Conservation (phyloP, 139 green algal species). For the Auxenochlorella pyrenoidosa region DNA sequence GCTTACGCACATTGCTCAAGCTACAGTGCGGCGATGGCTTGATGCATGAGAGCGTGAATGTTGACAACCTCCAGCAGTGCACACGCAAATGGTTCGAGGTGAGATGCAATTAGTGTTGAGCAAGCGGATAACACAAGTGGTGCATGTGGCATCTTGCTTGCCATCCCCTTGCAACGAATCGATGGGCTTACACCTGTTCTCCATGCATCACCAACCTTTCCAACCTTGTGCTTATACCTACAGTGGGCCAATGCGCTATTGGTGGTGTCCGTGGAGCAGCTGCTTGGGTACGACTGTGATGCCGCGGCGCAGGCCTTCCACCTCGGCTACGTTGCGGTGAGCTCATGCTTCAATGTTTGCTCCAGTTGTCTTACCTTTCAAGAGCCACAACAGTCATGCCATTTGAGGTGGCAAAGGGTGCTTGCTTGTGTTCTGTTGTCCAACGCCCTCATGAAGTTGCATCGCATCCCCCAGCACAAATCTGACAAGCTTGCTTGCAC, state of each 20-base stretch:
- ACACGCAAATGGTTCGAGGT: slow-evolving; percentile 51
- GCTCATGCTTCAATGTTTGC: background rate
- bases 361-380: too few species aligned
- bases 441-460: too few species aligned
- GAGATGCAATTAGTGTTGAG: background rate
- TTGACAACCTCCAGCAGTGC: slow-evolving; percentile 25
- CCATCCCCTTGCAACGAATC: too few species aligned
- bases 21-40: slow-evolving; percentile 59
- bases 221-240: background rate
- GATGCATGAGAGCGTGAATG: slow-evolving; percentile 64
- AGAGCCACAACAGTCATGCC: too few species aligned
- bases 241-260: slow-evolving; percentile 67
- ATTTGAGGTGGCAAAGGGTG: too few species aligned
- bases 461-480: too few species aligned
- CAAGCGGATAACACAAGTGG: background rate
- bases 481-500: too few species aligned
- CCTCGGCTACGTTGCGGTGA: background rate
- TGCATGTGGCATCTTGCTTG: too few species aligned
- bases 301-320: slow-evolving; percentile 27
- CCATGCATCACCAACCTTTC: background rate
- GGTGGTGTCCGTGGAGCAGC: slow-evolving; percentile 53
- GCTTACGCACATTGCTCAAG: slow-evolving; percentile 46
- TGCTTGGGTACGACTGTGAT: slow-evolving; percentile 59
- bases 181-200: background rate
- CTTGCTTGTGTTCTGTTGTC: background rate